Evolutionary conservation across 2,329 filamentous ascomycete genomes (phyloP).

Genomic region (Diaporthe sp.): DNA sequence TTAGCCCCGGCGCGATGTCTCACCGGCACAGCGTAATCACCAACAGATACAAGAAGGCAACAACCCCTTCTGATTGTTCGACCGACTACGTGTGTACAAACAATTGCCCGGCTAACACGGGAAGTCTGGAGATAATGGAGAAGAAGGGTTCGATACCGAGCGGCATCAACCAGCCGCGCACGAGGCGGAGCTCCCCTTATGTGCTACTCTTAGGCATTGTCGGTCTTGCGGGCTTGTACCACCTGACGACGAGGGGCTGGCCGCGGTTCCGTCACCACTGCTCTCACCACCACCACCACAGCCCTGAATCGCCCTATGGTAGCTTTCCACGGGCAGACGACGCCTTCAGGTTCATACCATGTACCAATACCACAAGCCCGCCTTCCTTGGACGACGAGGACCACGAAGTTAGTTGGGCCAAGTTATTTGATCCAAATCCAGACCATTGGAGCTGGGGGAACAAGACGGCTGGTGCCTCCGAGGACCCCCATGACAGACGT

Average conservation of each 20-base stretch:
- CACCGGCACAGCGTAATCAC: conserved; percentile 15
- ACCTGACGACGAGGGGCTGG: neutral
- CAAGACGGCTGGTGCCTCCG: conserved; percentile 28
- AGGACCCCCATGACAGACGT: conserved; percentile 54
- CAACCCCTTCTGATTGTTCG: neutral
- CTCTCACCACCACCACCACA: conserved; percentile 19
- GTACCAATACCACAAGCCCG: conserved; percentile 57
- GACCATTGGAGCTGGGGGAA: conserved; percentile 63
- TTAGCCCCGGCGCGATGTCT: conserved; percentile 8
- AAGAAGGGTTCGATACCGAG: neutral
- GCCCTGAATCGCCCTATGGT: conserved; percentile 47
- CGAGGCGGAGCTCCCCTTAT: conserved; percentile 9
- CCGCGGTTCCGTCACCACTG: neutral
- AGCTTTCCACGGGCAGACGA: conserved; percentile 58
- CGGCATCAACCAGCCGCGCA: neutral
- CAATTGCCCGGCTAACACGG: neutral
- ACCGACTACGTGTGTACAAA: neutral
- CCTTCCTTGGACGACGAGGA: conserved; percentile 57
- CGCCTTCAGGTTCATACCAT: conserved; percentile 63
- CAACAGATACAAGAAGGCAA: neutral
- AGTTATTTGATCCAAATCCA: conserved; percentile 59
- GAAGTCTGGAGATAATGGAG: neutral
- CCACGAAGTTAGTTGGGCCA: conserved; percentile 56
- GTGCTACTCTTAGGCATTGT: conserved; percentile 16
- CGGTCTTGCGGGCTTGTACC: conserved; percentile 31